Conservation (phyloP, 106 monocot genomes). For the Dioscorea dumetorum region DNA sequence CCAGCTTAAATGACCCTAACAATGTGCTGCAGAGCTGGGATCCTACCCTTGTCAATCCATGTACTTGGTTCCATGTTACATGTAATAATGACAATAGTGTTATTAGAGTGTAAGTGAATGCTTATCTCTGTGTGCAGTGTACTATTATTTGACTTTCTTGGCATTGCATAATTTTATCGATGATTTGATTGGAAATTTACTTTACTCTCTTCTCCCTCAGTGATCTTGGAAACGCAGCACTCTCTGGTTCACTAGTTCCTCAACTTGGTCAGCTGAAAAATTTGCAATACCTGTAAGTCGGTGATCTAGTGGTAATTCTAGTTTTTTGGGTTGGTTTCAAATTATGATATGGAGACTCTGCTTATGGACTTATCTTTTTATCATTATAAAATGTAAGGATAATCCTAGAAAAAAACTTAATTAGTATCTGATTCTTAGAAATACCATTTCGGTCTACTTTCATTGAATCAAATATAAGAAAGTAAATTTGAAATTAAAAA, state of each 20-base stretch:
- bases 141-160: too few species aligned
- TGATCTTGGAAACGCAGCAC: constrained; percentile 34
- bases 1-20: constrained; percentile 46
- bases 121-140: too few species aligned
- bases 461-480: neutral
- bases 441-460: neutral
- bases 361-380: neutral
- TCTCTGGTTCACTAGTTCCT: constrained; percentile 32
- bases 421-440: neutral
- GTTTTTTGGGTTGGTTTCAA: too few species aligned
- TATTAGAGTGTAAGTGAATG: constrained; percentile 43
- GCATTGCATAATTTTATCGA: too few species aligned
- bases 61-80: constrained; percentile 81
- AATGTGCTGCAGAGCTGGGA: constrained; percentile 83
- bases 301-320: too few species aligned
- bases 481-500: neutral
- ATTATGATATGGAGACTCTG: too few species aligned
- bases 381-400: neutral
- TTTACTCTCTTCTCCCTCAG: constrained; percentile 6
- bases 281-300: constrained; percentile 31
- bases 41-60: constrained; percentile 73
- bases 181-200: too few species aligned
- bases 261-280: constrained; percentile 31
- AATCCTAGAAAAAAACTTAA: neutral
- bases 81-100: constrained; percentile 61